Evolutionary conservation across 2,329 filamentous ascomycete genomes (phyloP).

Genomic region (Monosporascus ibericus): DNA sequence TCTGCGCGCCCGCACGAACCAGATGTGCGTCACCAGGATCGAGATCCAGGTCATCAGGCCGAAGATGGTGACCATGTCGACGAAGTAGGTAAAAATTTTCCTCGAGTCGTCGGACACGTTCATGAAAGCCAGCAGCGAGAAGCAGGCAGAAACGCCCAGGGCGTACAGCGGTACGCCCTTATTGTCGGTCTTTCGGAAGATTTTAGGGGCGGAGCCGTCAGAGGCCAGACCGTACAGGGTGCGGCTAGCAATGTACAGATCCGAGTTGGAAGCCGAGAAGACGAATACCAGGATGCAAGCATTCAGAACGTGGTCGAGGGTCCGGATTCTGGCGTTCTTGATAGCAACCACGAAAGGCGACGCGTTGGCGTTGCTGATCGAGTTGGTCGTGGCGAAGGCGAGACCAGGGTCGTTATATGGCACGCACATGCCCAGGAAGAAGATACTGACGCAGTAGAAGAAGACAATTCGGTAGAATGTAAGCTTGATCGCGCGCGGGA

Average conservation of each 20-base stretch:
- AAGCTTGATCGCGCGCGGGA: conserved; percentile 71
- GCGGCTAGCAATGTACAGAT: conserved; percentile 69
- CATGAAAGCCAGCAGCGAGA: conserved; percentile 64
- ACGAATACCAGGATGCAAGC: conserved; percentile 70
- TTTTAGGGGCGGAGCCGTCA: conserved; percentile 63
- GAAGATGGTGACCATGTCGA: conserved; percentile 63
- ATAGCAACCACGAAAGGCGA: conserved; percentile 75
- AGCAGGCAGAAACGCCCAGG: conserved; percentile 52
- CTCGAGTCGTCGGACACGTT: conserved; percentile 54
- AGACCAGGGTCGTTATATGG: conserved; percentile 62
- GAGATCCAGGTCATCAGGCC: conserved; percentile 63
- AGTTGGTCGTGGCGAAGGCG: conserved; percentile 45
- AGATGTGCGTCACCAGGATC: conserved; percentile 62
- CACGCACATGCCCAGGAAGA: conserved; percentile 71
- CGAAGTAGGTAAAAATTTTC: conserved; percentile 57
- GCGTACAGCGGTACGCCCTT: conserved; percentile 66
- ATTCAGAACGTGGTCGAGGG: conserved; percentile 64
- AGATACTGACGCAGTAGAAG: conserved; percentile 71
- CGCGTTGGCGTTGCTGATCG: conserved; percentile 49
- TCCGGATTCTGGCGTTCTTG: conserved; percentile 53
- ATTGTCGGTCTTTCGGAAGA: conserved; percentile 66
- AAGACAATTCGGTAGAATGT: conserved; percentile 78
- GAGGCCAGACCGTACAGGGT: conserved; percentile 68
- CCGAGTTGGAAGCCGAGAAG: conserved; percentile 71
- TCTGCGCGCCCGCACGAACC: conserved; percentile 55